Evolutionary conservation across 805 yeast species (phyloP).

Genomic region (Gaillardinia entomophila): DNA sequence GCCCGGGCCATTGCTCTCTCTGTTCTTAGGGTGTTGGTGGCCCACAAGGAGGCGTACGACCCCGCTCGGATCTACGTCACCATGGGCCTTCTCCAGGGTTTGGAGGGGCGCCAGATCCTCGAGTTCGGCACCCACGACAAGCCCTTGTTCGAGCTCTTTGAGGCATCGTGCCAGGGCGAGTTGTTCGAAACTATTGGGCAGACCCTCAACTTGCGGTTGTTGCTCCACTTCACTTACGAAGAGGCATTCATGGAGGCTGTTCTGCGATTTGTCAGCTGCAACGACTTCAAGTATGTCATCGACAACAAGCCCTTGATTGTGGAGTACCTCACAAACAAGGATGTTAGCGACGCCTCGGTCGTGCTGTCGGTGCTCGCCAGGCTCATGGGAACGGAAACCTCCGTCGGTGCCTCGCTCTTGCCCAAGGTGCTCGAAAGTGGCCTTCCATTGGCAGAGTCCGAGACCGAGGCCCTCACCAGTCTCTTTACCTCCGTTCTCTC

Average conservation of each 20-base stretch:
- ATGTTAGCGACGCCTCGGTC: conserved; percentile 6
- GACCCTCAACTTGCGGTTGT: conserved; percentile 42
- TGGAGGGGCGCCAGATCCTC: conserved; percentile 24
- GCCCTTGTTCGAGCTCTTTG: conserved; percentile 23
- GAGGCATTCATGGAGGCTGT: conserved; percentile 22
- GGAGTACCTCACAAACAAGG: conserved; percentile 10
- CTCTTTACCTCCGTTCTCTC: not conserved
- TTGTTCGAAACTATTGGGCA: conserved; percentile 48
- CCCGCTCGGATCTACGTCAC: conserved; percentile 62
- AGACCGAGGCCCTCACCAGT: too few species aligned
- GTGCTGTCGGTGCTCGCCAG: conserved; percentile 3
- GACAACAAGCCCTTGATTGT: conserved; percentile 13
- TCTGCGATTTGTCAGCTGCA: conserved; percentile 34
- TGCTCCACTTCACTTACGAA: conserved; percentile 26
- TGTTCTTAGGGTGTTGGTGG: conserved; percentile 40
- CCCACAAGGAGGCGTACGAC: conserved; percentile 51
- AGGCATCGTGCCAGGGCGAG: conserved; percentile 42
- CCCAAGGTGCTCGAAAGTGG: conserved; percentile 11
- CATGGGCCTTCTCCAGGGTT: conserved; percentile 53
- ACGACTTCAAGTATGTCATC: conserved; percentile 20
- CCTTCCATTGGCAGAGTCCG: conserved; percentile 1
- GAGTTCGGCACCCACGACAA: conserved; percentile 19
- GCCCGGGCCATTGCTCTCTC: conserved; percentile 17
- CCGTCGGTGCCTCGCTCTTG: too few species aligned
- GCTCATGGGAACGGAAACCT: not conserved